Base-by-base conservation (phyloP, 176 grass and related monocot species). In the Oryza officinalis region DNA sequence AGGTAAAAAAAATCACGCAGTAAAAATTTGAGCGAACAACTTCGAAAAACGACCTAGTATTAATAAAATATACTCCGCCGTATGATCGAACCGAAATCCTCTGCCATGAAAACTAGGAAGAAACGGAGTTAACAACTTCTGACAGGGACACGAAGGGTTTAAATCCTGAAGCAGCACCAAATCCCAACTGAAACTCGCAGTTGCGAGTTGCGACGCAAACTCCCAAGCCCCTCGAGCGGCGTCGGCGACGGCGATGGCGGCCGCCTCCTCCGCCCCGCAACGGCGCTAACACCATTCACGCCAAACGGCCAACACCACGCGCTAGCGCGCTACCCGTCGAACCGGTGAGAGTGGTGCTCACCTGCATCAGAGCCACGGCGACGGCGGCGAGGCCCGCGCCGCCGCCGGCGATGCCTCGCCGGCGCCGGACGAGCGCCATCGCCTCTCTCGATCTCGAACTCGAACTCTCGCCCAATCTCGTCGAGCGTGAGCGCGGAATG, bases 311-410 rank as follows among this genome's bases (percentile, higher is more conserved):
- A 20, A 81, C 54, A 18, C 54, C 81, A 70, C 67, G 45, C 69
- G 13, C 18, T 37, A 37, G 35, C 49, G 46, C 69, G 10, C 18
- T 45, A 65, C 57, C 47, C 50, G 25, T 59, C 72, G 10, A 79
- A 67, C 27, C 6, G 50, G 30, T 20, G 63, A 15, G 76, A 49
- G 8, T 5, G 40, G 12, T 52, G 64, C 50, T 47, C 27, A 86
- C 90, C 52, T 82, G 76, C 67, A 86, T 44, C 70, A 89, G 88
- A 61, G 65, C 72, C 28, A 63, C 46, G 31, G 65, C 86, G 12
- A 28, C 26, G 27, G 67, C 69, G 63, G 63, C 75, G 72, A 87
- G 47, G 78, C 25, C 49, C 35, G 11, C 15, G 50, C 71, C 59
- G 50, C 71, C 59, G 60, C 78, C 68, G 26, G 71, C 14, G 45